These are phyloP conservation scores for Aphanomyces astaci DNA, from an alignment of 352 stramenopile species.

Conservation along the genomic window DNA sequence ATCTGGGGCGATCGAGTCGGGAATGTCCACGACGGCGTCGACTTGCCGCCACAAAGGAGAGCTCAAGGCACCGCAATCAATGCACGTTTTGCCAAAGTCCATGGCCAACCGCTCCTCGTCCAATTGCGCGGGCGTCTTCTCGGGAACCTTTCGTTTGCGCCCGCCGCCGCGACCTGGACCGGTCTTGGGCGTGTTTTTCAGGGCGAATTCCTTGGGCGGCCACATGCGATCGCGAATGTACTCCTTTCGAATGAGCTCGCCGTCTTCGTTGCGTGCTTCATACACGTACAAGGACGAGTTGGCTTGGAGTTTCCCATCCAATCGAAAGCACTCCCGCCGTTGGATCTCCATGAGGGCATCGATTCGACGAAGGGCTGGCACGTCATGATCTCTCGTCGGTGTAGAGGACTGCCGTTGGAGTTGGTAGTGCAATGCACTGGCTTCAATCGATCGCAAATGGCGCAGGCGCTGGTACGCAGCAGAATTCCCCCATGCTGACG, in stretches of 20 bases:
- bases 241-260: constrained; percentile 19
- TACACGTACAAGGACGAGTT: background rate
- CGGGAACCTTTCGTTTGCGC: constrained; percentile 26
- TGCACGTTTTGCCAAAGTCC: constrained; percentile 4
- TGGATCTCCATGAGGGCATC: constrained; percentile 21
- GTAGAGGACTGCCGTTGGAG: background rate
- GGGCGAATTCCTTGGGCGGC: constrained; percentile 64
- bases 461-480: constrained; percentile 12
- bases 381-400: background rate
- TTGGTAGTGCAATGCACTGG: constrained; percentile 1
- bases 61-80: background rate
- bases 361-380: constrained; percentile 8
- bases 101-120: constrained; percentile 17
- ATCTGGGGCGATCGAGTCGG: background rate
- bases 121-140: constrained; percentile 21
- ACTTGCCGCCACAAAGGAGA: constrained; percentile 21
- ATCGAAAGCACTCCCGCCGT: constrained; percentile 20
- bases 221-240: constrained; percentile 53
- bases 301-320: background rate
- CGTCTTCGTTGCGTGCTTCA: constrained; percentile 14
- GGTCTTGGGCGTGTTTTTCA: constrained; percentile 53
- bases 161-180: constrained; percentile 37
- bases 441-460: constrained; percentile 20
- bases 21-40: constrained; percentile 2
- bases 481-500: constrained; percentile 18